A percentile compares a stretch with the other conserved stretches of the same genome.
phyloP scores from a whole-genome alignment of 371 early-diverging fungal genomes.

The Chytridiales sp. region DNA sequence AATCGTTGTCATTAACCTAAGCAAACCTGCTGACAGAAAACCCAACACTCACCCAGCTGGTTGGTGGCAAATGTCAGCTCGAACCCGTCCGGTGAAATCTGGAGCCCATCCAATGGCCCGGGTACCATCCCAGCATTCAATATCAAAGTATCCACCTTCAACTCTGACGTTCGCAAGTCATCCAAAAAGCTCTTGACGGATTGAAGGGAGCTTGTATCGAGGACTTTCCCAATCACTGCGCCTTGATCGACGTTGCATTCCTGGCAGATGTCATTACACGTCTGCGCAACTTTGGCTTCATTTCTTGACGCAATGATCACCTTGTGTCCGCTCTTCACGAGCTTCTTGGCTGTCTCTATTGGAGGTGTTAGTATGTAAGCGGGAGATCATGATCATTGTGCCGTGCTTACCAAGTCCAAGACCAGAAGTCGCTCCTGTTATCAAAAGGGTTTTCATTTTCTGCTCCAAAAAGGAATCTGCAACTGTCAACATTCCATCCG shows the following conservation, averaged over 20 bases:
- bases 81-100: not conserved
- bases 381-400: not conserved
- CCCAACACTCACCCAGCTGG: constrained; percentile 4
- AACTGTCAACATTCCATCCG: too few species aligned
- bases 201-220: too few species aligned
- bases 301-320: constrained; percentile 6
- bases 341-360: not conserved
- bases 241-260: too few species aligned
- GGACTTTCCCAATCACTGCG: too few species aligned
- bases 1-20: too few species aligned
- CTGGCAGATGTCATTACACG: not conserved
- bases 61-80: constrained; percentile 5
- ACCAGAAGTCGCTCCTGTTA: constrained; percentile 5
- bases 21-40: too few species aligned
- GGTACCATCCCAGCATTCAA: constrained; percentile 8
- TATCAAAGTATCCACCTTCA: not conserved
- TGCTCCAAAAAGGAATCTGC: too few species aligned
- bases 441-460: constrained; percentile 5
- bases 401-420: not conserved
- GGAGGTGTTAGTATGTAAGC: not conserved
- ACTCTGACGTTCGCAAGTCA: too few species aligned
- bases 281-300: not conserved
- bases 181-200: too few species aligned
- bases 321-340: not conserved
- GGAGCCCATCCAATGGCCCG: too few species aligned